Evolutionary conservation across 2,329 filamentous ascomycete genomes (phyloP).

Genomic region (Pseudogymnoascus sp.): DNA sequence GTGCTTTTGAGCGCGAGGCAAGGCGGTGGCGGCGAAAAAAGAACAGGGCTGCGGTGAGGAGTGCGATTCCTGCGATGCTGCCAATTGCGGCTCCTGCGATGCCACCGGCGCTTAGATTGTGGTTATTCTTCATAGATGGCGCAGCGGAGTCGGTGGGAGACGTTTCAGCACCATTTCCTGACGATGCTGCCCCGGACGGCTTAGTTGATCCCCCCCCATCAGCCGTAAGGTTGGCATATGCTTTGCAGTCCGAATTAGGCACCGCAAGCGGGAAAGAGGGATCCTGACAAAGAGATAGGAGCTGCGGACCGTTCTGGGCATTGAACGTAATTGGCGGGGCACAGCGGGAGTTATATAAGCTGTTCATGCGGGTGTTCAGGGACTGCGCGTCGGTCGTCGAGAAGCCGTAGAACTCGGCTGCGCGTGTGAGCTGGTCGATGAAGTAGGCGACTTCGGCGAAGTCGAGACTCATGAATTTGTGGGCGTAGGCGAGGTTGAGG

Average conservation of each 20-base stretch:
- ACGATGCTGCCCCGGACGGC: neutral
- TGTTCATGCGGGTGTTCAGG: slow-evolving; percentile 22
- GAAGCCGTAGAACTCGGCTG: slow-evolving; percentile 25
- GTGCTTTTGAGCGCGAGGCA: neutral
- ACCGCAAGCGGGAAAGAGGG: slow-evolving; percentile 24
- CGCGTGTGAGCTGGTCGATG: slow-evolving; percentile 25
- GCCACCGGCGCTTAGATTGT: neutral
- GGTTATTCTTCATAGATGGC: neutral
- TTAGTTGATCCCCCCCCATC: slow-evolving; percentile 12
- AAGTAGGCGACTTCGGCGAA: slow-evolving; percentile 27
- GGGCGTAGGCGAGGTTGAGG: slow-evolving; percentile 26
- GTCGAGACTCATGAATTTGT: slow-evolving; percentile 30
- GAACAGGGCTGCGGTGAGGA: neutral
- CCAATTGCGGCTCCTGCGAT: neutral
- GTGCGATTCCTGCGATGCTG: neutral
- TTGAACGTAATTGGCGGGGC: slow-evolving; percentile 17
- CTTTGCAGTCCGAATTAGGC: slow-evolving; percentile 23
- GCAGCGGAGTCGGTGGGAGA: neutral
- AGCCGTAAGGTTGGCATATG: slow-evolving; percentile 22
- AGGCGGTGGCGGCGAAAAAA: neutral
- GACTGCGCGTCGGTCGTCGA: slow-evolving; percentile 22
- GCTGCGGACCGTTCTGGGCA: slow-evolving; percentile 10
- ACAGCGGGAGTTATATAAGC: slow-evolving; percentile 26
- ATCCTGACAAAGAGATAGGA: slow-evolving; percentile 26
- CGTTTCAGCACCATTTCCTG: neutral